phyloP scores from a whole-genome alignment of 2,329 filamentous ascomycete species.

The Reticulascus tulasneorum region DNA sequence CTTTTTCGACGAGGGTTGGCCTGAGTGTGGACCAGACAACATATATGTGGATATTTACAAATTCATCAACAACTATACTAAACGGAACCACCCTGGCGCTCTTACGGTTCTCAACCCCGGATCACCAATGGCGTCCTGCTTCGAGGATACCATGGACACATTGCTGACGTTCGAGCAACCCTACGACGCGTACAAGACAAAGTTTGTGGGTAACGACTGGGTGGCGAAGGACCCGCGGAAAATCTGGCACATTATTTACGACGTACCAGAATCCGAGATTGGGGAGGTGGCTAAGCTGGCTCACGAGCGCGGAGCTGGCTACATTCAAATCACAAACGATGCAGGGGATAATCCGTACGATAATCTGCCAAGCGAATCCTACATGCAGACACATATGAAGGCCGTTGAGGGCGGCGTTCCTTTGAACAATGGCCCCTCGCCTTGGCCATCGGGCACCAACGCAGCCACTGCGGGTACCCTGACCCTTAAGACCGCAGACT shows the following conservation, averaged over 20 bases:
- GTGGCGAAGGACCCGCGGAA: conserved; percentile 22
- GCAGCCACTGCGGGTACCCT: background rate
- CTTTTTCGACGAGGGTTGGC: conserved; percentile 27
- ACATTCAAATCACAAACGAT: conserved; percentile 8
- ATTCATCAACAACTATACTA: conserved; percentile 19
- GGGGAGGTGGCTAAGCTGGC: conserved; percentile 4
- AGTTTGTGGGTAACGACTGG: conserved; percentile 21
- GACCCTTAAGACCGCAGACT: background rate
- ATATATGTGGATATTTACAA: conserved; percentile 22
- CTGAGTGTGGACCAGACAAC: conserved; percentile 22
- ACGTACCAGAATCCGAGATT: conserved; percentile 15
- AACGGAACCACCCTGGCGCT: conserved; percentile 18
- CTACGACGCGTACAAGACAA: conserved; percentile 20
- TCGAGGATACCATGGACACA: conserved; percentile 26
- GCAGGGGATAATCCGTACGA: conserved; percentile 8
- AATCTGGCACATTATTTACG: conserved; percentile 27
- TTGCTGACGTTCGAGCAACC: conserved; percentile 24
- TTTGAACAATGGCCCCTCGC: background rate
- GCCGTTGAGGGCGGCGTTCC: conserved; percentile 6
- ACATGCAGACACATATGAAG: conserved; percentile 5
- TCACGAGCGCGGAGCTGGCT: conserved; percentile 2
- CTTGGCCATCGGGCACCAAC: background rate
- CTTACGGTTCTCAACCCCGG: conserved; percentile 21
- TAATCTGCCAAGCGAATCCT: conserved; percentile 6
- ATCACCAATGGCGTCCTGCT: conserved; percentile 19